Percentiles rank a stretch among this genome's conserved stretches.
phyloP scores from a whole-genome alignment of 2,329 filamentous ascomycete species.

The Tolypocladium guangdongense region DNA sequence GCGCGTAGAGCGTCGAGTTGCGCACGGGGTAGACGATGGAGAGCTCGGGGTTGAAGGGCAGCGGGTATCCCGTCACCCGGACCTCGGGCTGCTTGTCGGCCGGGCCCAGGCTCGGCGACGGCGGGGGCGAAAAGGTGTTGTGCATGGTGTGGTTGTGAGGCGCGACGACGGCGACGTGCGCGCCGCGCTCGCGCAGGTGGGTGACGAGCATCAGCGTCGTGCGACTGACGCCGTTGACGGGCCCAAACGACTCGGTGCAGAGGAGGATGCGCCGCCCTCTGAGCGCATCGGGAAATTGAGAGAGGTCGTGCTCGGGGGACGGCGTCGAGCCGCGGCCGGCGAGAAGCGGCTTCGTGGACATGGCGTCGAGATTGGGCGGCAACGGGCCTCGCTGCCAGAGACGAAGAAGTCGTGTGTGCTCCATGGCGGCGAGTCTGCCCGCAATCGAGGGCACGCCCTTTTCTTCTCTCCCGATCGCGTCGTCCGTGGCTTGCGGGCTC shows the following conservation, averaged over 20 bases:
- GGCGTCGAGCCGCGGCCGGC: slow-evolving; percentile 2
- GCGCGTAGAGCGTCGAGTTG: slow-evolving; percentile 47
- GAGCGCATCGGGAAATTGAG: slow-evolving; percentile 36
- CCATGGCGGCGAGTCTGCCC: neutral
- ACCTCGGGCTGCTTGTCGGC: slow-evolving; percentile 34
- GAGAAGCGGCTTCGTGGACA: slow-evolving; percentile 5
- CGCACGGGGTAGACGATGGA: slow-evolving; percentile 60
- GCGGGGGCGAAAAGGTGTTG: slow-evolving; percentile 41
- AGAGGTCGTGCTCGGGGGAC: slow-evolving; percentile 25
- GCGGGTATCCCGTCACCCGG: slow-evolving; percentile 51
- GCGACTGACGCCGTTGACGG: slow-evolving; percentile 62
- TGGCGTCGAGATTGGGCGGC: neutral
- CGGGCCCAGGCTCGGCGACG: slow-evolving; percentile 19
- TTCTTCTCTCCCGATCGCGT: slow-evolving; percentile 8
- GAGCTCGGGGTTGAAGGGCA: slow-evolving; percentile 62
- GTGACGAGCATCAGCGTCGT: slow-evolving; percentile 60
- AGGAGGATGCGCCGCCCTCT: slow-evolving; percentile 52
- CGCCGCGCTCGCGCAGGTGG: slow-evolving; percentile 53
- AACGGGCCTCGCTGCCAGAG: neutral
- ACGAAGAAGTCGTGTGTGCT: neutral
- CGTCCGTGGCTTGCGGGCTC: neutral
- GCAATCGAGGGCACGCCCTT: slow-evolving; percentile 3
- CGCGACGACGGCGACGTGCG: slow-evolving; percentile 55
- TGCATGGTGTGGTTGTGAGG: slow-evolving; percentile 45
- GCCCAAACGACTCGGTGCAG: slow-evolving; percentile 61